These are phyloP conservation scores for Lachnellula cervina DNA, from an alignment of 2,329 filamentous ascomycete genomes.

Conservation along the genomic window DNA sequence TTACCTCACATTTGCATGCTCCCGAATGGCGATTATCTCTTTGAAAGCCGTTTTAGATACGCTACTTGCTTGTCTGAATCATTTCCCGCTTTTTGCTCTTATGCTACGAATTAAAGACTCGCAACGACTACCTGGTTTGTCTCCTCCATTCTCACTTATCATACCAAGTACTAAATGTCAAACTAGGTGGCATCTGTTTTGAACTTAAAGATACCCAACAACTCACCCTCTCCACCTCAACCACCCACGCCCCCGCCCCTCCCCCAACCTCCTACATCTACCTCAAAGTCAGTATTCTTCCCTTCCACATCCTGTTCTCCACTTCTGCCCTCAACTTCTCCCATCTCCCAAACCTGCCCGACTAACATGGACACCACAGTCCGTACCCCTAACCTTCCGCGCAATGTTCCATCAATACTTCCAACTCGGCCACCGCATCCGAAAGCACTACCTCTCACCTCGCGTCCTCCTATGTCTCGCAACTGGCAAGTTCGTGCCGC, in stretches of 20 bases:
- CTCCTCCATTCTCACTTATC: background rate
- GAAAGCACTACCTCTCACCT: conserved; percentile 91
- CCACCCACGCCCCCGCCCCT: conserved; percentile 15
- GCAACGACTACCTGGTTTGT: conserved; percentile 72
- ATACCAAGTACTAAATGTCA: conserved; percentile 13
- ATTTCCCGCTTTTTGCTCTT: conserved; percentile 93
- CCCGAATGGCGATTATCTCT: conserved; percentile 90
- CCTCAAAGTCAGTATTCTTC: conserved; percentile 59
- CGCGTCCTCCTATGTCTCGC: conserved; percentile 82
- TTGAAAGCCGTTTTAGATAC: conserved; percentile 91
- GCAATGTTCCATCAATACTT: conserved; percentile 98
- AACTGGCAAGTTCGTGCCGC: conserved; percentile 88
- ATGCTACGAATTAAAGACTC: conserved; percentile 97
- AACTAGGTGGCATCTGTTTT: conserved; percentile 74
- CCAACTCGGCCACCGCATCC: conserved; percentile 84
- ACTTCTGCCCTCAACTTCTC: background rate
- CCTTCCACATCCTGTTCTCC: conserved; percentile 9
- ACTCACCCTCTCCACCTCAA: conserved; percentile 36
- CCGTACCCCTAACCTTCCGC: conserved; percentile 82
- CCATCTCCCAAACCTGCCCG: background rate
- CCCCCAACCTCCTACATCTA: conserved; percentile 74
- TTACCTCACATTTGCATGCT: conserved; percentile 91
- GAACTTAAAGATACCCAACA: conserved; percentile 73
- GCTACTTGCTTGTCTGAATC: conserved; percentile 86
- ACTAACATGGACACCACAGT: conserved; percentile 45